phyloP scores from a whole-genome alignment of 768 basidiomycete genomes.

The Termitomyces sp. region DNA sequence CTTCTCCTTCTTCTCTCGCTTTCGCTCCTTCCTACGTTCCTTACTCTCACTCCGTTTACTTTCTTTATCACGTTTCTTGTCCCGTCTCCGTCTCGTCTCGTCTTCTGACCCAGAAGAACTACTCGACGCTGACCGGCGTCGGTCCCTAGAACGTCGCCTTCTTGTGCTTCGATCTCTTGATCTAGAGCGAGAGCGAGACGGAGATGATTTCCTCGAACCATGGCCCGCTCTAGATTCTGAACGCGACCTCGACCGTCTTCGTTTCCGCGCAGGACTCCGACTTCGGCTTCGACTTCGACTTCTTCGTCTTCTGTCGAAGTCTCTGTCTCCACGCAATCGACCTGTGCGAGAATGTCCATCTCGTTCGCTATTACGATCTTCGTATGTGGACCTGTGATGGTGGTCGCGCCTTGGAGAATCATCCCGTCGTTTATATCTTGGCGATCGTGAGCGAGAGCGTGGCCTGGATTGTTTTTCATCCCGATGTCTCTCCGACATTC shows the following conservation, averaged over 20 bases:
- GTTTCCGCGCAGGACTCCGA: slow-evolving; percentile 26
- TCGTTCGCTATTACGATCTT: background rate
- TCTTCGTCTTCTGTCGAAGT: slow-evolving; percentile 17
- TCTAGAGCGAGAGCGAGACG: slow-evolving; percentile 23
- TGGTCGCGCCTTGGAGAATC: slow-evolving; percentile 7
- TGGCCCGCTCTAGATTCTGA: slow-evolving; percentile 25
- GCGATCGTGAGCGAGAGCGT: slow-evolving; percentile 4
- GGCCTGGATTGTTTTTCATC: background rate
- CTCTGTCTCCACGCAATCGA: background rate
- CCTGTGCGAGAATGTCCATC: background rate
- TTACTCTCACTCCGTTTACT: slow-evolving; percentile 41
- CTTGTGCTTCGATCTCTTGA: slow-evolving; percentile 14
- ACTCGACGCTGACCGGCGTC: slow-evolving; percentile 30
- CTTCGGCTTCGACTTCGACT: slow-evolving; percentile 21
- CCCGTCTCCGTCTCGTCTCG: slow-evolving; percentile 39
- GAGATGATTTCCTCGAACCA: slow-evolving; percentile 24
- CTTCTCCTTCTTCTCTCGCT: slow-evolving; percentile 48
- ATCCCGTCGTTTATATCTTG: background rate
- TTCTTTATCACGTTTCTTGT: slow-evolving; percentile 39
- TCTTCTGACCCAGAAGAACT: slow-evolving; percentile 34
- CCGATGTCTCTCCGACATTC: slow-evolving; percentile 3
- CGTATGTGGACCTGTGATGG: background rate
- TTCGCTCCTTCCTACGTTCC: slow-evolving; percentile 29
- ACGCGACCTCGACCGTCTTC: slow-evolving; percentile 29
- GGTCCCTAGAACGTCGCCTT: slow-evolving; percentile 10